Evolutionary conservation across 2,329 filamentous ascomycete species (phyloP), one percentile per base, ranked within the genome.

Genomic region (Beauveria asiatica): DNA sequence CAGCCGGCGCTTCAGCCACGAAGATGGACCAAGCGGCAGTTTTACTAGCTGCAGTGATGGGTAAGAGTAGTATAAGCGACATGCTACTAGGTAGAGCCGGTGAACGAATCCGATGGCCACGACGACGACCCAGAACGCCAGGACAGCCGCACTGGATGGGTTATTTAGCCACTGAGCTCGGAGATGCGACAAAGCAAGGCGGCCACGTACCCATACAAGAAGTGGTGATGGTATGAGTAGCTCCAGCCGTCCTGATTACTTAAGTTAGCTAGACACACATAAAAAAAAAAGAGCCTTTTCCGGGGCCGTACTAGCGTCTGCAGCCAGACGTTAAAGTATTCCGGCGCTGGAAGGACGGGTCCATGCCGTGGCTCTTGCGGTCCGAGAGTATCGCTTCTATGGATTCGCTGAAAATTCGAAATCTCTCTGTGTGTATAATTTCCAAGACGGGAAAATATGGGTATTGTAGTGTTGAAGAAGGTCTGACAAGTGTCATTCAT

Each of bases 1-100:
- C 0, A 78, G 50, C 4, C 70, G 68, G 30, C 69, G 69, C 48
- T 72, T 69, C 13, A 74, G 44, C 70, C 73, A 75, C 45, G 45
- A 49, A 17, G 33, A 30, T 41, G 45, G 55, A 17, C 45, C 23
- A 10, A 41, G 33, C 19, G 55, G 33, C 21, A 57, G 23, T 21
- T 41, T 42, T 25, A 39, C 16, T 1, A 52, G 41, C 2, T 59
- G 46, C 7, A 59, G 27, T 5, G 33, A 37, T 9, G 39, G 39
- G 17, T 44, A n/a, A 4, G 25, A 45, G 39, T 59, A 44, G 39
- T 52, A 45, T 11, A 45, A 11, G n/a, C 37, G 48, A 25, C 23
- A 51, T 21, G n/a, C 13, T n/a, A 23, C 27, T 2, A 51, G 23
- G 46, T 59, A 52, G 16, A 59, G 3, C 16, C 56, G 33, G 39